Conservation (phyloP, 352 stramenopile genomes). For the Globisporangium cederbergense region DNA sequence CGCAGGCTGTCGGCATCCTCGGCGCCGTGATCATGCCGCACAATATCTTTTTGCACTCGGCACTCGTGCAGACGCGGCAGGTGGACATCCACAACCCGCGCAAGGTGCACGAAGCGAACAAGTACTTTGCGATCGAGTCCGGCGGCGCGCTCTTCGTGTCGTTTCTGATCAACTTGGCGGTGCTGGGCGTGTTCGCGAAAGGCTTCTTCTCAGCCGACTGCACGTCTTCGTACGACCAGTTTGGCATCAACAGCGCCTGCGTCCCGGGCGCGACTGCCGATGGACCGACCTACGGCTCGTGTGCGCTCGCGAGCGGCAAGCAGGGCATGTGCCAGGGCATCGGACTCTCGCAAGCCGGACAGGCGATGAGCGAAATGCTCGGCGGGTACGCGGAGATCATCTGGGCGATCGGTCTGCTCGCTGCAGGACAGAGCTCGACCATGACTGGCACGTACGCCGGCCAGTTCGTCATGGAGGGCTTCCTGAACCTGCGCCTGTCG, state of each 20-base stretch:
- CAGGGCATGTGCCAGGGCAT: slow-evolving; percentile 84
- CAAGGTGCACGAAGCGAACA: slow-evolving; percentile 85
- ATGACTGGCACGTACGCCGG: slow-evolving; percentile 97
- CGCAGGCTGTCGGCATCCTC: slow-evolving; percentile 89
- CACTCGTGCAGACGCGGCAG: slow-evolving; percentile 62
- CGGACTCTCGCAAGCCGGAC: slow-evolving; percentile 80
- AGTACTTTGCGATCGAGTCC: slow-evolving; percentile 94
- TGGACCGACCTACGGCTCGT: slow-evolving; percentile 47
- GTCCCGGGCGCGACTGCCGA: slow-evolving; percentile 50
- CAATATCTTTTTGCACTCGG: slow-evolving; percentile 92
- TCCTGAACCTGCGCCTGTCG: slow-evolving; percentile 90
- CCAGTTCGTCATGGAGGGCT: slow-evolving; percentile 97
- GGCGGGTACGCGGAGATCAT: slow-evolving; percentile 83
- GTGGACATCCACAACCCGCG: slow-evolving; percentile 52
- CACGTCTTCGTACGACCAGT: slow-evolving; percentile 36
- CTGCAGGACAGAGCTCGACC: slow-evolving; percentile 92
- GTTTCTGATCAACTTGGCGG: slow-evolving; percentile 94
- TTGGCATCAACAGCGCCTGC: slow-evolving; percentile 70
- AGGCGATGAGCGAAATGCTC: slow-evolving; percentile 79
- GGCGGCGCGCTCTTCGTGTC: slow-evolving; percentile 89
- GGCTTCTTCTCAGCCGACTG: slow-evolving; percentile 89
- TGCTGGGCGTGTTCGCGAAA: slow-evolving; percentile 91
- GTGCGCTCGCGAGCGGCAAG: slow-evolving; percentile 52
- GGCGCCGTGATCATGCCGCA: slow-evolving; percentile 94
- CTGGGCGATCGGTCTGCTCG: slow-evolving; percentile 93